A percentile compares a stretch with the other conserved stretches of the same genome.
These are phyloP conservation scores for Drechslerella stenobrocha DNA, from an alignment of 2,329 filamentous ascomycete genomes.

Conservation along the genomic window DNA sequence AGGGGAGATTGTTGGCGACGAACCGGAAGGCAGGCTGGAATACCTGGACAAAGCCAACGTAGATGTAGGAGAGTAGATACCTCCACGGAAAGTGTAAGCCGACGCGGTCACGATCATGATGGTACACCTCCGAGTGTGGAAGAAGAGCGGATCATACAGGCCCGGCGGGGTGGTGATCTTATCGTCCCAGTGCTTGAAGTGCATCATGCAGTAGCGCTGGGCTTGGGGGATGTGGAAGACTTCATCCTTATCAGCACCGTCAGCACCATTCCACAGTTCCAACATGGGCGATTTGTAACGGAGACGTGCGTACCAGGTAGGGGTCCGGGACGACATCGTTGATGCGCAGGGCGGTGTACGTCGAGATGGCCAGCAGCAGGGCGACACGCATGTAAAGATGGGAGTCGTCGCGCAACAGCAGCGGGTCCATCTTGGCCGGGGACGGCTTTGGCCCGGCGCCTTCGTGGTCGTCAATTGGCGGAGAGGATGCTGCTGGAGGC, in stretches of 20 bases:
- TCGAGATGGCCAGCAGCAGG: constrained; percentile 26
- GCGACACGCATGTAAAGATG: constrained; percentile 32
- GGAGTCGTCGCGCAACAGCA: constrained; percentile 35
- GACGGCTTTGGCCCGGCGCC: constrained; percentile 4
- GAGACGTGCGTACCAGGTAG: constrained; percentile 58
- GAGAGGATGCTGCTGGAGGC: background rate
- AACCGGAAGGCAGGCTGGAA: constrained; percentile 44
- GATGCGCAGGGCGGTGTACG: constrained; percentile 53
- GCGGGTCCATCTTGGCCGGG: constrained; percentile 35
- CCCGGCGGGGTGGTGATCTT: constrained; percentile 97
- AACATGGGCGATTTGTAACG: constrained; percentile 48
- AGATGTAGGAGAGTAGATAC: constrained; percentile 57
- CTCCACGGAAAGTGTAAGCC: constrained; percentile 49
- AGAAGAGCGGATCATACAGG: constrained; percentile 62
- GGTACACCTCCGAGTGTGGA: constrained; percentile 46
- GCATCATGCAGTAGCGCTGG: constrained; percentile 77
- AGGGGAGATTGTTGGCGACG: constrained; percentile 20
- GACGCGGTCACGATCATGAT: background rate
- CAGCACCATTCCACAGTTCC: constrained; percentile 12
- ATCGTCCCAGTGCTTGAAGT: constrained; percentile 81
- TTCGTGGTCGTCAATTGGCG: constrained; percentile 3
- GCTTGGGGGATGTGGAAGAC: constrained; percentile 89
- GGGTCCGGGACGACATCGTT: constrained; percentile 58
- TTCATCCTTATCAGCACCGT: constrained; percentile 66
- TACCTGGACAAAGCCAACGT: constrained; percentile 53